These are phyloP conservation scores for Dioscorea dumetorum DNA, from an alignment of 106 monocot species.

Conservation along the genomic window DNA sequence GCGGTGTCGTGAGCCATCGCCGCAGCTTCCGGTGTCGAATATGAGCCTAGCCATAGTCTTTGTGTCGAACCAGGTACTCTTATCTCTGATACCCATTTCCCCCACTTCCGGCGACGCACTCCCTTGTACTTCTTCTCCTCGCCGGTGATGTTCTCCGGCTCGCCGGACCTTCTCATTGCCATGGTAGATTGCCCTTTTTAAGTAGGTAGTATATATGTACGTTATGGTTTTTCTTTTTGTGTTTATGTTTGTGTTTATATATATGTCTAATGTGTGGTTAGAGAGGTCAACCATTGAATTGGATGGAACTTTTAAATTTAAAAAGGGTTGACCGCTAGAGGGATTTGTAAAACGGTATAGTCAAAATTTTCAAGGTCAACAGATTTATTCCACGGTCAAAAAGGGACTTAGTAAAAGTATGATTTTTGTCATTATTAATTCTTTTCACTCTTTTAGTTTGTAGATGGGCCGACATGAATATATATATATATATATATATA, in stretches of 20 bases:
- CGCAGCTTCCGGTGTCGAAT: slow-evolving; percentile 15
- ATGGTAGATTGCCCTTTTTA: background rate
- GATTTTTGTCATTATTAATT: no score
- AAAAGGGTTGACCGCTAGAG: background rate
- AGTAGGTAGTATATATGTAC: background rate
- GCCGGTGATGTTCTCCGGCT: background rate
- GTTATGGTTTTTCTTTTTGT: no score
- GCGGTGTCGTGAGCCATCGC: slow-evolving; percentile 24
- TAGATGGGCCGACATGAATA: no score
- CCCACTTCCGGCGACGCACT: slow-evolving; percentile 19
- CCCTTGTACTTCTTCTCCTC: slow-evolving; percentile 19
- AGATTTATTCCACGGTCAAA: no score
- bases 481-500: no score
- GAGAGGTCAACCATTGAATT: background rate
- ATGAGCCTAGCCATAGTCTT: slow-evolving; percentile 27
- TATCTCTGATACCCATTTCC: slow-evolving; percentile 40
- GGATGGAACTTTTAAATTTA: background rate
- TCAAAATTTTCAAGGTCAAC: background rate
- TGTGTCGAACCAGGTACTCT: slow-evolving; percentile 19
- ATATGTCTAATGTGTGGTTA: background rate
- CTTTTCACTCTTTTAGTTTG: no score
- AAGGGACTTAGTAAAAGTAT: no score
- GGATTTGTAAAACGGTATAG: background rate
- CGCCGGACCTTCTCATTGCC: background rate
- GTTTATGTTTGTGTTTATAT: background rate